A percentile compares a stretch with the other conserved stretches of the same genome.
These are phyloP conservation scores for Solanum hybrid DNA, from an alignment of 305 asterid genomes.

Conservation along the genomic window DNA sequence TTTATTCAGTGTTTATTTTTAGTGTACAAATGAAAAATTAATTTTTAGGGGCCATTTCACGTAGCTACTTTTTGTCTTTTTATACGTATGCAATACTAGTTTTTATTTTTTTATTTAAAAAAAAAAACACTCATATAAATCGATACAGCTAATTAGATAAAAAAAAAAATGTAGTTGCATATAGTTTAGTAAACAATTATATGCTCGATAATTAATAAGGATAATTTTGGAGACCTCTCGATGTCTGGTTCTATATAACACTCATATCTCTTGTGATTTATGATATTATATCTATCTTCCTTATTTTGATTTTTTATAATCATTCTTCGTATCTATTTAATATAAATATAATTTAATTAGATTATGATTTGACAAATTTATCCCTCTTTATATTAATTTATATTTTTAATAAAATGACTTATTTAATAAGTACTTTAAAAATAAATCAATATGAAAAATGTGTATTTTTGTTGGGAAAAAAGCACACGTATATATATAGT, in stretches of 20 bases:
- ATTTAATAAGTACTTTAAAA: neutral
- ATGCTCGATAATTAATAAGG: neutral
- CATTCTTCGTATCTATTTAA: neutral
- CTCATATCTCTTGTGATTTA: neutral
- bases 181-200: neutral
- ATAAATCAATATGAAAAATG: neutral
- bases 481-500: neutral
- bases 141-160: neutral
- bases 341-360: too few species aligned
- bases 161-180: neutral
- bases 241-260: too few species aligned
- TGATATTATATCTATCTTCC: neutral
- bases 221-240: neutral
- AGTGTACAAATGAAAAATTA: neutral
- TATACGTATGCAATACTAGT: neutral
- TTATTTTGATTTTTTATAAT: too few species aligned
- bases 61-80: neutral
- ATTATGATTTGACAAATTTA: too few species aligned
- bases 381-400: neutral
- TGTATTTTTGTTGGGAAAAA: neutral
- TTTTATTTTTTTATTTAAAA: neutral
- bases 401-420: neutral
- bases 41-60: neutral
- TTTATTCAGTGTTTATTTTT: neutral
- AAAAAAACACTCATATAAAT: too few species aligned